Evolutionary conservation across 2,329 filamentous ascomycete genomes (phyloP).

Genomic region (Ceratocystis ficicola): DNA sequence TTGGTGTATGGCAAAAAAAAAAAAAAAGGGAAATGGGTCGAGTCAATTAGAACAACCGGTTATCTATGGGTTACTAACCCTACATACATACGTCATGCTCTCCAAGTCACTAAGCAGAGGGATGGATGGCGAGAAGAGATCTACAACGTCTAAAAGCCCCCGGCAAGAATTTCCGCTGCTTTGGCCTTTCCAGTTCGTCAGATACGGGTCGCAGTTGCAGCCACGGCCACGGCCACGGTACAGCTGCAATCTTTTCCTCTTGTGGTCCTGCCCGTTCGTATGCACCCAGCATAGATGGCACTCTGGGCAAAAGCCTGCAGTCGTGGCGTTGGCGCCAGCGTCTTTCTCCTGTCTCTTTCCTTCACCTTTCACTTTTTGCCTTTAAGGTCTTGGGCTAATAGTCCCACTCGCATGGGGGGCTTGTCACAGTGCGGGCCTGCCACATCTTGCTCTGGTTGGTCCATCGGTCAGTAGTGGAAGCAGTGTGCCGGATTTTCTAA

Average conservation of each 20-base stretch:
- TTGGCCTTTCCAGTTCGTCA: background rate
- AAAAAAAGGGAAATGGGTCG: background rate
- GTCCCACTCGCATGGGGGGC: background rate
- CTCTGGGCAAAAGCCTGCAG: background rate
- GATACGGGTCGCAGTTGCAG: background rate
- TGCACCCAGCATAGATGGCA: background rate
- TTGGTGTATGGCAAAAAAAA: background rate
- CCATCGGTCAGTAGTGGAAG: background rate
- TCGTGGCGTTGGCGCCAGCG: background rate
- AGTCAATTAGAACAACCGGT: background rate
- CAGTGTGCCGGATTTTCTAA: background rate
- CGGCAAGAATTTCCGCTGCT: background rate
- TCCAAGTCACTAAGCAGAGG: too few relatives aligned
- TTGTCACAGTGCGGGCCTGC: background rate
- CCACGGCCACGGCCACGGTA: too few relatives aligned
- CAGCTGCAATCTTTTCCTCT: background rate
- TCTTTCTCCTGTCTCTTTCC: background rate
- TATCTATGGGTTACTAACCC: background rate
- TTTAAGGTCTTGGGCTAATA: background rate
- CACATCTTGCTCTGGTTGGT: background rate
- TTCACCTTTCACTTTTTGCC: background rate
- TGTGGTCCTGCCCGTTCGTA: too few relatives aligned
- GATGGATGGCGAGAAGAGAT: background rate
- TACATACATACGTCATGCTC: too few relatives aligned
- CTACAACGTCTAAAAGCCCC: background rate